Evolutionary conservation across 805 yeast genomes (phyloP), one percentile per base, ranked within the genome.

Genomic region (Candida tibetensis): DNA sequence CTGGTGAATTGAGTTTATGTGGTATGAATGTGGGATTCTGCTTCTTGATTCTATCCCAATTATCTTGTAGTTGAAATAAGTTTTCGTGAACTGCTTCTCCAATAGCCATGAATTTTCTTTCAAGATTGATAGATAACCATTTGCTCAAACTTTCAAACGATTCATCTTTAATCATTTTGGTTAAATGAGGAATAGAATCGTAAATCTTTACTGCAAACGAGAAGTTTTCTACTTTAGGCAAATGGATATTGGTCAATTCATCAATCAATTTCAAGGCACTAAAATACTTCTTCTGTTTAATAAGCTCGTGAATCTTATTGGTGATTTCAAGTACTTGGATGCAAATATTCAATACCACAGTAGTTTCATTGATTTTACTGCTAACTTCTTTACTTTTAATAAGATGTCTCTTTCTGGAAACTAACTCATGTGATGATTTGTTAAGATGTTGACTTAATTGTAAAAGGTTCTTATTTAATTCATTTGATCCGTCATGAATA

Each of bases 221-320:
- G 52, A 84, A 85, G 36, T 79, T 76, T 35, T 81, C 83, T 22
- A 81, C 82, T 39, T 80, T 85, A 42, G 82, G 84, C 32, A 82
- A 64, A 48, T 83, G 86, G 29, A 83, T 69, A 40, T 74, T 76
- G 28, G 81, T 79, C 45, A 91, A 67, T 51, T 82, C 88, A 42
- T 88, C 90, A 36, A 89, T 66, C 48, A 84, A 77, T 58, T 88
- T 87, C 49, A 93, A 75, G 0, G 97, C 97, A 42, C 85, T 85
- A 57, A 87, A 90, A 50, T 85, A 86, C 49, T 82, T 81, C 50
- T 80, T 79, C 42, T 78, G 79, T 37, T 80, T 76, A 44, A 88
- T 83, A 53, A 90, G 67, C 28, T 85, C 90, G 55, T 88, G 87
- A 34, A 89, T 85, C 52, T 81, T 85, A 61, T 89, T 90, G 12